phyloP scores from a whole-genome alignment of 192 early-diverging fungal genomes.

The Dissophora globulifera region DNA sequence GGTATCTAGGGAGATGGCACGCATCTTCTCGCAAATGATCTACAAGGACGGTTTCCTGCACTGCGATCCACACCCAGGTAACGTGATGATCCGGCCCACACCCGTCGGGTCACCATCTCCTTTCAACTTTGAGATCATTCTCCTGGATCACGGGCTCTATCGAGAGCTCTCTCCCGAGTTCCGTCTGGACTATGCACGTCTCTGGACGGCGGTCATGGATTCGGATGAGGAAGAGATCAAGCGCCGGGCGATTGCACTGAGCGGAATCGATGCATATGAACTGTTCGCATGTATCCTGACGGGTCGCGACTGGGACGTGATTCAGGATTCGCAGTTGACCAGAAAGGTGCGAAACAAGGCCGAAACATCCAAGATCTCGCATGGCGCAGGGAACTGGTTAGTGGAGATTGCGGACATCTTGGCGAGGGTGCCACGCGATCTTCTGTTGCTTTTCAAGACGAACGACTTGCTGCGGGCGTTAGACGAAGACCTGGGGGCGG shows the following conservation, averaged over 20 bases:
- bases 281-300: conserved; percentile 90
- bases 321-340: conserved; percentile 75
- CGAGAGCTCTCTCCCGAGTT: conserved; percentile 75
- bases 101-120: conserved; percentile 55
- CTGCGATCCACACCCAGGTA: conserved; percentile 95
- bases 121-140: conserved; percentile 86
- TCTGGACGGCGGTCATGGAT: conserved; percentile 84
- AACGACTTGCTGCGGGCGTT: conserved; percentile 87
- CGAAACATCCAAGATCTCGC: conserved; percentile 26
- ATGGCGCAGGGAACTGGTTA: conserved; percentile 51
- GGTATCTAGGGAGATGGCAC: conserved; percentile 79
- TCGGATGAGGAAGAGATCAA: conserved; percentile 79
- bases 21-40: conserved; percentile 89
- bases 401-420: conserved; percentile 83
- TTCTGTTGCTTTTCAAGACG: conserved; percentile 89
- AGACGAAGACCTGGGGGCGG: conserved; percentile 58
- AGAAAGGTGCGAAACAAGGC: conserved; percentile 32
- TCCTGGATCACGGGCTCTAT: conserved; percentile 91
- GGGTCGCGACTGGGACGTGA: conserved; percentile 65
- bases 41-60: conserved; percentile 85
- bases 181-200: conserved; percentile 83
- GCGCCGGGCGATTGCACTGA: conserved; percentile 66
- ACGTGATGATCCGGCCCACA: conserved; percentile 76
- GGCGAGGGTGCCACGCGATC: conserved; percentile 79
- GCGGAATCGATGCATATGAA: conserved; percentile 77